These are phyloP conservation scores for Solanum bulbocastanum DNA, from an alignment of 257 asterid species.

Conservation along the genomic window DNA sequence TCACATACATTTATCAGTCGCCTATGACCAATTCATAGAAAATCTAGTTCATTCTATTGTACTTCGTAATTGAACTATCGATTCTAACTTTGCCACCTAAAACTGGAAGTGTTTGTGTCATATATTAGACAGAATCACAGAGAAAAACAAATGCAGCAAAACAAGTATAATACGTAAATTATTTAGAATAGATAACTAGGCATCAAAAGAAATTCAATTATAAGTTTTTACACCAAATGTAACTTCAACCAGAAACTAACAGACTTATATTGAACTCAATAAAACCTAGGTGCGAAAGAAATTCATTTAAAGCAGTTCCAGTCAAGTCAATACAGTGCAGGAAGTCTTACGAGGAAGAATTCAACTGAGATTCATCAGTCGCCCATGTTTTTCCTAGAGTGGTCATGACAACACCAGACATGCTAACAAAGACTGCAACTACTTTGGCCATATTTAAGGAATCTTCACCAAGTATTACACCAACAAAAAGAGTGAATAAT, in stretches of 20 bases:
- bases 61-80: background rate
- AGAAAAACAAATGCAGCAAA: background rate
- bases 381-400: constrained; percentile 99
- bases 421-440: constrained; percentile 88
- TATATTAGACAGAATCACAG: background rate
- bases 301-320: background rate
- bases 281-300: background rate
- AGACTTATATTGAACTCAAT: background rate
- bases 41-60: background rate
- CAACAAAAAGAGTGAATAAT: constrained; percentile 82
- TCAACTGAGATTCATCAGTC: constrained; percentile 56
- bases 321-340: background rate
- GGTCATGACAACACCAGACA: constrained; percentile 91
- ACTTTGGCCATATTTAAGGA: constrained; percentile 62
- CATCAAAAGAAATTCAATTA: background rate
- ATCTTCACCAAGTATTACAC: constrained; percentile 93
- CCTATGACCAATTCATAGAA: background rate
- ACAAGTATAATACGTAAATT: background rate
- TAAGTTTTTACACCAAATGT: background rate
- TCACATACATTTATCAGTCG: background rate
- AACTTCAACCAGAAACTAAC: background rate
- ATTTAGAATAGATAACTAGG: background rate
- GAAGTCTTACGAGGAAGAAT: constrained; percentile 55
- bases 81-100: background rate
- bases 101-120: background rate